A percentile compares a stretch with the other conserved stretches of the same genome.
phyloP scores from a whole-genome alignment of 2,329 filamentous ascomycete genomes.

The Rhynchosporium secalis region DNA sequence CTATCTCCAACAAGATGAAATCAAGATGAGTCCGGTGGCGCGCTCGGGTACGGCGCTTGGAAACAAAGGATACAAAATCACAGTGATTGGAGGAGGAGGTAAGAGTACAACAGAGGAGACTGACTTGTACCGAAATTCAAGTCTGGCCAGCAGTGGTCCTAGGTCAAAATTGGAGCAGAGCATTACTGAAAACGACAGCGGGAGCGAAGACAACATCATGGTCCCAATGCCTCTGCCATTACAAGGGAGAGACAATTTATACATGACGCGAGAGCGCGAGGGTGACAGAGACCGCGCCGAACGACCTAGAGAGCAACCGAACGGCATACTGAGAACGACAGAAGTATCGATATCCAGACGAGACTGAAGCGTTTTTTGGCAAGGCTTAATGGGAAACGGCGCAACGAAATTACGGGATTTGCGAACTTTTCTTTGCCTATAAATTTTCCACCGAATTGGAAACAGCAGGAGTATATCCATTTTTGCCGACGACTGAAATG shows the following conservation, averaged over 20 bases:
- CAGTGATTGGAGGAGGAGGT: constrained; percentile 15
- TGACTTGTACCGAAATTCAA: constrained; percentile 10
- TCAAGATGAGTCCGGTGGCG: constrained; percentile 21
- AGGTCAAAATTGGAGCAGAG: constrained; percentile 26
- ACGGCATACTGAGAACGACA: constrained; percentile 28
- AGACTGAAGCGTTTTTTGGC: not conserved
- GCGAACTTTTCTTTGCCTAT: not conserved
- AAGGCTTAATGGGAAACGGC: not conserved
- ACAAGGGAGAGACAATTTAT: constrained; percentile 1
- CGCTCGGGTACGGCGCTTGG: constrained; percentile 12
- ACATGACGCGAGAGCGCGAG: constrained; percentile 1
- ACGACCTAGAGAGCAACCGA: not conserved
- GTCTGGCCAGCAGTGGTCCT: constrained; percentile 21
- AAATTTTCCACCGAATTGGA: not conserved
- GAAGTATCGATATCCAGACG: constrained; percentile 26
- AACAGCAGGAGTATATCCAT: not conserved
- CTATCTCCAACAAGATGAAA: constrained; percentile 22
- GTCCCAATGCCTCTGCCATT: constrained; percentile 14
- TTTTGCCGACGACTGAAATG: constrained; percentile 1
- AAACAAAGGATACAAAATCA: constrained; percentile 20
- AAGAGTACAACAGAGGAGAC: constrained; percentile 9
- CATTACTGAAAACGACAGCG: constrained; percentile 21
- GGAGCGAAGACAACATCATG: constrained; percentile 23
- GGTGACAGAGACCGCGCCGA: not conserved
- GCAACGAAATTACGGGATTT: not conserved